Evolutionary conservation across 75 land plant genomes (phyloP).

Genomic region (Sequoiadendron giganteum): DNA sequence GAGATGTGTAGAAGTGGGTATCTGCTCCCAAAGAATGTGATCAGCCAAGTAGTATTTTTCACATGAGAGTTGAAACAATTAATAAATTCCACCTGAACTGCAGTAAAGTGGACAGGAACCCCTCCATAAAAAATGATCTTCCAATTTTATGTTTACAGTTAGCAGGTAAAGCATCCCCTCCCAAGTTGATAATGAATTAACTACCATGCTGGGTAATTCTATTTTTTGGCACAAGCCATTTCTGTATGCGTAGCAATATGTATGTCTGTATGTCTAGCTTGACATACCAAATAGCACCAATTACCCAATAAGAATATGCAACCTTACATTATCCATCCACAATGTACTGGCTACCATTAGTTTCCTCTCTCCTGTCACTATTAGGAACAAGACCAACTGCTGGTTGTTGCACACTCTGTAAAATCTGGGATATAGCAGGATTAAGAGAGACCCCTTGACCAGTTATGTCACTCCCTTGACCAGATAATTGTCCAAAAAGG

Average conservation of each 20-base stretch:
- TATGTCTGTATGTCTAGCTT: not conserved
- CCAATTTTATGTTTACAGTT: not conserved
- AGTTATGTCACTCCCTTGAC: constrained; percentile 12
- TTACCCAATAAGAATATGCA: not conserved
- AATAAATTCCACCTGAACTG: not conserved
- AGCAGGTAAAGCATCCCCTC: not conserved
- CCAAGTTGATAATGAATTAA: not conserved
- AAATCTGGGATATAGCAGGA: not conserved
- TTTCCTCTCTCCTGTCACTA: constrained; percentile 5
- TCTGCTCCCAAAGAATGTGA: not conserved
- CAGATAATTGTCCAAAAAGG: constrained; percentile 11
- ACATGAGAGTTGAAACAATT: not conserved
- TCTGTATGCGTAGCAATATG: not conserved
- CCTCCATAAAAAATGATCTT: not conserved
- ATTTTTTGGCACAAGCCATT: not conserved
- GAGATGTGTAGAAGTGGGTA: not conserved
- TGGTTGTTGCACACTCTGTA: constrained; percentile 7
- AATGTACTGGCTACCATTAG: constrained; percentile 6
- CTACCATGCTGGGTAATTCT: not conserved
- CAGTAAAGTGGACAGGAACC: not conserved
- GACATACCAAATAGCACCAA: not conserved
- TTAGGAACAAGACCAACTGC: constrained; percentile 13
- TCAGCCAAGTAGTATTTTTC: not conserved
- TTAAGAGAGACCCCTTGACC: constrained; percentile 13
- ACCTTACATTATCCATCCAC: constrained; percentile 7